Percentiles rank a stretch among this genome's conserved stretches.
These are phyloP conservation scores for Polyporus arcularius DNA, from an alignment of 768 basidiomycete species.

Conservation along the genomic window DNA sequence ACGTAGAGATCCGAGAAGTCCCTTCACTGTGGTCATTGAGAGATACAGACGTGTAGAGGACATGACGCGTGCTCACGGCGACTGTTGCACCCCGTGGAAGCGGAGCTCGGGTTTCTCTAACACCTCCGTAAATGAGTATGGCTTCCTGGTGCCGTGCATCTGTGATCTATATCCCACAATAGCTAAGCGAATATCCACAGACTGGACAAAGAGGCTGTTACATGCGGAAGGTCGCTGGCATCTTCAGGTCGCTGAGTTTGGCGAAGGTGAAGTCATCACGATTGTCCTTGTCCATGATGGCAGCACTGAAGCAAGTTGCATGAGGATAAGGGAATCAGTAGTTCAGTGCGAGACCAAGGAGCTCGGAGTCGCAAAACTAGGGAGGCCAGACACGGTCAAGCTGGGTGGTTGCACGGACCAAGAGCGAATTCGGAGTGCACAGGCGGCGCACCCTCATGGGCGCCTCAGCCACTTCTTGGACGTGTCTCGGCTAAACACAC, in stretches of 20 bases:
- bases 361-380: too few species aligned
- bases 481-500: too few species aligned
- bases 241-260: slow-evolving; percentile 83
- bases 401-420: neutral
- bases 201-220: slow-evolving; percentile 26
- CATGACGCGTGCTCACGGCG: slow-evolving; percentile 51
- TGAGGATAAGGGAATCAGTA: neutral
- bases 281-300: slow-evolving; percentile 59
- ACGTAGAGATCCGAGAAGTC: slow-evolving; percentile 92
- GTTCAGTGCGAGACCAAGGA: neutral
- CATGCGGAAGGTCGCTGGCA: slow-evolving; percentile 88
- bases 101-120: slow-evolving; percentile 80
- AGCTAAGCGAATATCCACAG: neutral
- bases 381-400: too few species aligned
- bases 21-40: slow-evolving; percentile 41
- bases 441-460: slow-evolving; percentile 5
- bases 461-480: neutral
- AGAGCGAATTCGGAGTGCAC: slow-evolving; percentile 7
- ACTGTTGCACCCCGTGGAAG: slow-evolving; percentile 85
- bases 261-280: slow-evolving; percentile 93
- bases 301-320: neutral
- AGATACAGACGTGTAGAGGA: slow-evolving; percentile 14
- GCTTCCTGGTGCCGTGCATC: slow-evolving; percentile 79
- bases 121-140: slow-evolving; percentile 73
- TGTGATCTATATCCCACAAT: slow-evolving; percentile 58